Base-by-base conservation (phyloP, 2,329 filamentous ascomycete genomes). In the Fusarium armeniacum region DNA sequence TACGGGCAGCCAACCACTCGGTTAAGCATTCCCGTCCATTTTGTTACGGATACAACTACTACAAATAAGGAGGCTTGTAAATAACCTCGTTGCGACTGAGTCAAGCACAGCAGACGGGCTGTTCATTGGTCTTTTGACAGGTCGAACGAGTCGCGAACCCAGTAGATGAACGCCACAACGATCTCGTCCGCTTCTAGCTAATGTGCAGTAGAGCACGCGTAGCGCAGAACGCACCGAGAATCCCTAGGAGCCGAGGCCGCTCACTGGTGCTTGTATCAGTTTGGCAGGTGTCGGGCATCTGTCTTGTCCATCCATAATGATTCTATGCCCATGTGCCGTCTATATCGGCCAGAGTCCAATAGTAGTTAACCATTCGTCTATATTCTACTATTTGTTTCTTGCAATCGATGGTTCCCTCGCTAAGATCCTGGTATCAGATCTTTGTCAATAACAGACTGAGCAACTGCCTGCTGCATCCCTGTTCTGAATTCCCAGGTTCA, bases 381-480 rank as follows among this genome's bases (percentile, higher is more conserved):
- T 45, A 46, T 24, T 60, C 26, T n/a, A 51, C 24, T 36, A 32
- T 11, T 58, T 8, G 40, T 51, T 53, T 51, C 47, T 49, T 11
- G 13, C 18, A 26, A 50, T 24, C 18, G 30, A 35, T 26, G 33
- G 38, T 45, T 30, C 43, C 22, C 49, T 63, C 52, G 51, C 58
- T 64, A 63, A 59, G 58, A 68, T 68, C 45, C 38, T 46, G 41
- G 53, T 49, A 35, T 59, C 58, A 43, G 65, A 68, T 68, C 65
- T 38, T 49, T 15, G 28, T 28, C 46, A 40, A 49, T 36, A 38
- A 18, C 28, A 30, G 28, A 22, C 20, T 28, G 28, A 52, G 24
- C 33, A 46, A 41, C 26, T 58, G 40, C 30, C 5, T 41, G 24
- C 35, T 52, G 12, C 20, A 45, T 69, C 59, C 60, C 65, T 56